Conservation (phyloP, 352 stramenopile genomes). For the Albugo laibachii region DNA sequence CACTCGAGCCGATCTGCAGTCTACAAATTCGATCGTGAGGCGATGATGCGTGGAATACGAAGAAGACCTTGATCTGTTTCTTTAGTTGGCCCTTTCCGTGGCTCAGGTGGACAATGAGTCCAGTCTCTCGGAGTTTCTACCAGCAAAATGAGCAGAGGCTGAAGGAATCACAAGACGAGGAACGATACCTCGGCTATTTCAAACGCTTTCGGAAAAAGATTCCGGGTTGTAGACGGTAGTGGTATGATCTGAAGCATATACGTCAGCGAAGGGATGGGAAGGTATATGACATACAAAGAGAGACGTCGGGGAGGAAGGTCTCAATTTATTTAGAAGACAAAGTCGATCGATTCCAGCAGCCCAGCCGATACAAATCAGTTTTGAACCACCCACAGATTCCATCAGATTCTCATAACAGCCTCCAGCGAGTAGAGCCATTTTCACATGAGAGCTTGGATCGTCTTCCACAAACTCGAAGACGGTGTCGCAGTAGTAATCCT, state of each 20-base stretch:
- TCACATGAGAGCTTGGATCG: conserved; percentile 11
- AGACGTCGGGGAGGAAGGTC: too few relatives aligned
- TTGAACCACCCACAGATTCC: conserved; percentile 36
- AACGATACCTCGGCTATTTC: background rate
- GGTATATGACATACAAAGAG: conserved; percentile 3
- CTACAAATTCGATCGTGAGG: conserved; percentile 7
- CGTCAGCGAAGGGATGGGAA: conserved; percentile 27
- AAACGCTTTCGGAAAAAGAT: background rate
- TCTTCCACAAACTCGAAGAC: conserved; percentile 77
- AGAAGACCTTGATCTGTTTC: conserved; percentile 77
- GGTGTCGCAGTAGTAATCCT: conserved; percentile 83
- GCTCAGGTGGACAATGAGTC: conserved; percentile 61
- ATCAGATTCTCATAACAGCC: conserved; percentile 67
- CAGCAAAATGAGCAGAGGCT: background rate
- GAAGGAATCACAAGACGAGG: background rate
- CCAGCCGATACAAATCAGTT: conserved; percentile 59
- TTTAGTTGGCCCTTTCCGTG: conserved; percentile 64
- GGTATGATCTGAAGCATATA: background rate
- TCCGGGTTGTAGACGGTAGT: background rate
- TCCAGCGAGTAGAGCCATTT: conserved; percentile 64
- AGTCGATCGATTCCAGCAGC: conserved; percentile 69
- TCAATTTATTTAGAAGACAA: conserved; percentile 24
- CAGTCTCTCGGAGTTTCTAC: conserved; percentile 30
- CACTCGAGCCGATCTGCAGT: conserved; percentile 48
- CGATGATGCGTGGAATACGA: background rate